Conservation (phyloP, 2,329 filamentous ascomycete genomes). For the Blastomyces gilchristii region DNA sequence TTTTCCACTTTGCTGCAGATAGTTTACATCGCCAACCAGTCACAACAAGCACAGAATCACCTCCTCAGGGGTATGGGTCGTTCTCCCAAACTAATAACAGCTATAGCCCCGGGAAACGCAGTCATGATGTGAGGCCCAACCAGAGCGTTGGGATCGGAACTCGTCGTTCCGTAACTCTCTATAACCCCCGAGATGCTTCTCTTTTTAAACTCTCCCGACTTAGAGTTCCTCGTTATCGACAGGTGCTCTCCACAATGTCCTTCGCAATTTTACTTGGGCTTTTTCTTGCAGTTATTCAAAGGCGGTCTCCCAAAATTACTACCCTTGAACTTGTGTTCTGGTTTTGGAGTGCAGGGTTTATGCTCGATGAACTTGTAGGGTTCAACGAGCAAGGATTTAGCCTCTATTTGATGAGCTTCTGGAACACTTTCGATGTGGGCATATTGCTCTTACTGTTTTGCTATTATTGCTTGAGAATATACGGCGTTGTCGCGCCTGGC, state of each 20-base stretch:
- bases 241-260: constrained; percentile 79
- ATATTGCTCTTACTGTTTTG: constrained; percentile 76
- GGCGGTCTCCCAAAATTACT: constrained; percentile 71
- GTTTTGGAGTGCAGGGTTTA: constrained; percentile 96
- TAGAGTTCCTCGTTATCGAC: constrained; percentile 81
- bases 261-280: constrained; percentile 74
- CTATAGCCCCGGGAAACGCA: not conserved
- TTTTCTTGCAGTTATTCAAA: constrained; percentile 69
- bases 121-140: constrained; percentile 11
- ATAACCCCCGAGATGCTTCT: constrained; percentile 82
- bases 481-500: constrained; percentile 74
- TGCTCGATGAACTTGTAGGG: constrained; percentile 90
- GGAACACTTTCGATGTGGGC: constrained; percentile 90
- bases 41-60: constrained; percentile 21
- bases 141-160: constrained; percentile 13
- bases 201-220: constrained; percentile 84
- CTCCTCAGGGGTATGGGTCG: constrained; percentile 20
- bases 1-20: constrained; percentile 84
- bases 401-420: constrained; percentile 93
- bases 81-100: constrained; percentile 6
- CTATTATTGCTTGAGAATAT: constrained; percentile 83
- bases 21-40: constrained; percentile 59
- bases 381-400: constrained; percentile 97
- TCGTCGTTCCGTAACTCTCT: constrained; percentile 70
- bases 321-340: constrained; percentile 81